A percentile compares a stretch with the other conserved stretches of the same genome.
Evolutionary conservation across 805 yeast genomes (phyloP).

Genomic region (Lachancea cidri): DNA sequence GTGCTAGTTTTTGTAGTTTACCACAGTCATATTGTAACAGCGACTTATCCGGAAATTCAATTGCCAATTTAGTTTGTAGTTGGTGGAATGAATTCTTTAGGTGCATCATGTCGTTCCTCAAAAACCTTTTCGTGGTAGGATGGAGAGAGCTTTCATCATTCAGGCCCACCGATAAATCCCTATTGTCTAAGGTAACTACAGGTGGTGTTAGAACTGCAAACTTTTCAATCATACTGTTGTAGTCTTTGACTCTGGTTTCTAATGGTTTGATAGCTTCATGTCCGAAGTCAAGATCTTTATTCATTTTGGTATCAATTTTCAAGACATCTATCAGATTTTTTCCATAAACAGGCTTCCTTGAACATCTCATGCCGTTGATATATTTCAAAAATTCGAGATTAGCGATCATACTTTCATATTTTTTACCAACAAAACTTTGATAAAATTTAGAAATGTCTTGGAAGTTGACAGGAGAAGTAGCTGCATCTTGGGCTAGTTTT

Average conservation of each 20-base stretch:
- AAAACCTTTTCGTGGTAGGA: constrained; percentile 26
- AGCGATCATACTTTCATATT: constrained; percentile 48
- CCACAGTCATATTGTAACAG: constrained; percentile 95
- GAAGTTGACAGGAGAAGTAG: constrained; percentile 21
- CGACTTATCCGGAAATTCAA: constrained; percentile 95
- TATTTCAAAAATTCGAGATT: constrained; percentile 53
- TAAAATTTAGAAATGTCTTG: constrained; percentile 54
- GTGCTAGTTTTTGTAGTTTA: constrained; percentile 80
- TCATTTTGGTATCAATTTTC: constrained; percentile 31
- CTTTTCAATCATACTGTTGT: constrained; percentile 56
- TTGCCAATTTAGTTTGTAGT: constrained; percentile 78
- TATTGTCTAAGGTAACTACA: constrained; percentile 71
- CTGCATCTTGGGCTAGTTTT: constrained; percentile 7
- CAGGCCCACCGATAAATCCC: constrained; percentile 34
- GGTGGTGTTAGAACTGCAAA: constrained; percentile 86
- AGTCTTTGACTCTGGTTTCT: constrained; percentile 34
- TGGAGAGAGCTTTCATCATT: constrained; percentile 23
- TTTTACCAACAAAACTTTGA: constrained; percentile 46
- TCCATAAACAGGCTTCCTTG: constrained; percentile 64
- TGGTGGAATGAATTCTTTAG: constrained; percentile 61
- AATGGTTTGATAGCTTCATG: constrained; percentile 40
- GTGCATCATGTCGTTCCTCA: constrained; percentile 11
- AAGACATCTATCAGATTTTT: constrained; percentile 46
- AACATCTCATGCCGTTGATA: constrained; percentile 61
- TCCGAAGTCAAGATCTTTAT: constrained; percentile 10